These are phyloP conservation scores for Parietaria judaica DNA, from an alignment of 306 rosid species.

Conservation along the genomic window DNA sequence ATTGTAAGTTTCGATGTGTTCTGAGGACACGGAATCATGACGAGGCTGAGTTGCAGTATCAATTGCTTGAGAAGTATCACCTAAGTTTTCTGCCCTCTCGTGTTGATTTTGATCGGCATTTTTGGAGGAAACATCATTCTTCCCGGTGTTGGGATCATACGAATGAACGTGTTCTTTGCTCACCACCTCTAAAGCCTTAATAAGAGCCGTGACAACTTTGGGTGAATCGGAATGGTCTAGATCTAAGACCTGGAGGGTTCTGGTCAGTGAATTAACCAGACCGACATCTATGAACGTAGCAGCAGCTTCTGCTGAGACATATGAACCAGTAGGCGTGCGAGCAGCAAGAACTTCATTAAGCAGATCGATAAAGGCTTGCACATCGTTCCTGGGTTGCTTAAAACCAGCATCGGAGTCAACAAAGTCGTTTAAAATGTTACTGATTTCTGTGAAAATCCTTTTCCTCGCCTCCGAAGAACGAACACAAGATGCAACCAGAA, in stretches of 20 bases:
- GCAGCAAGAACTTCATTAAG: constrained; percentile 80
- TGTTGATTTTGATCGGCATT: constrained; percentile 52
- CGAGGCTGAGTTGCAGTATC: constrained; percentile 57
- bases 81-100: constrained; percentile 40
- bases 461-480: constrained; percentile 92
- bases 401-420: constrained; percentile 51
- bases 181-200: constrained; percentile 89
- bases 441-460: constrained; percentile 74
- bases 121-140: constrained; percentile 54
- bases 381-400: constrained; percentile 55
- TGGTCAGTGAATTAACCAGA: constrained; percentile 64
- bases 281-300: constrained; percentile 79
- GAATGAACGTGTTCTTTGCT: constrained; percentile 77
- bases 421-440: constrained; percentile 55
- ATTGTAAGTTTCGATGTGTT: constrained; percentile 50
- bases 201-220: constrained; percentile 71
- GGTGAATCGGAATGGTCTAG: constrained; percentile 87
- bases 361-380: constrained; percentile 74
- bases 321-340: constrained; percentile 83
- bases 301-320: constrained; percentile 80
- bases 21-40: constrained; percentile 49
- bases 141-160: constrained; percentile 53
- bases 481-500: constrained; percentile 86
- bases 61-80: constrained; percentile 46
- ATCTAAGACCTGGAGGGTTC: constrained; percentile 68